These are phyloP conservation scores for Acrocalymma vagum DNA, from an alignment of 2,329 filamentous ascomycete species.

Conservation along the genomic window DNA sequence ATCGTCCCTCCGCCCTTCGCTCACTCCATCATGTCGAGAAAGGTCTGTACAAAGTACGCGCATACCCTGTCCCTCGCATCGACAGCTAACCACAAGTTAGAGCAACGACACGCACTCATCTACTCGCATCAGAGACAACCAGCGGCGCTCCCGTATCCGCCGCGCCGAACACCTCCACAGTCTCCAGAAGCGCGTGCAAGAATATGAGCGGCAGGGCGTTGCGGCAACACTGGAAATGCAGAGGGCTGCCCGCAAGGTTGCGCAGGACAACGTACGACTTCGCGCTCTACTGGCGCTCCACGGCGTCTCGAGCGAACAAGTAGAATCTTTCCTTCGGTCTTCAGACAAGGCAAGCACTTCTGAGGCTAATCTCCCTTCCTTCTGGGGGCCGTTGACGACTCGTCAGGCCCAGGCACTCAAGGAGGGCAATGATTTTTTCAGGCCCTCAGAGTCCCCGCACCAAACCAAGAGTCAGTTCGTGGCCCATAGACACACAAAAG, in stretches of 20 bases:
- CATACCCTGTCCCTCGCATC: too few species aligned
- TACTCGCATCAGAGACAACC: constrained; percentile 74
- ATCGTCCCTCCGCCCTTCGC: too few species aligned
- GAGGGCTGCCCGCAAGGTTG: constrained; percentile 70
- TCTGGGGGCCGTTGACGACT: neutral
- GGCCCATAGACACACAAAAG: constrained; percentile 1
- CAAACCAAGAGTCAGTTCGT: constrained; percentile 1
- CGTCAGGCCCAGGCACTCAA: neutral
- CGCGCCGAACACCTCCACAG: constrained; percentile 75
- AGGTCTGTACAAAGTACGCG: neutral
- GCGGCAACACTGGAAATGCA: constrained; percentile 75
- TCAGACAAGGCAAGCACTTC: constrained; percentile 12
- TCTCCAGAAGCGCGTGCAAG: constrained; percentile 68
- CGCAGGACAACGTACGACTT: constrained; percentile 71
- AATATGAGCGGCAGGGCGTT: constrained; percentile 70
- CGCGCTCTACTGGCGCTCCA: constrained; percentile 61
- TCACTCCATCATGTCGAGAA: too few species aligned
- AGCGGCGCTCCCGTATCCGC: constrained; percentile 74
- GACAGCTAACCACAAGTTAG: constrained; percentile 5
- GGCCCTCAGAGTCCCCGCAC: neutral
- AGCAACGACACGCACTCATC: constrained; percentile 39
- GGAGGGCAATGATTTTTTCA: constrained; percentile 1
- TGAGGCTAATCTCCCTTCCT: neutral
- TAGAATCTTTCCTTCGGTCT: constrained; percentile 27
- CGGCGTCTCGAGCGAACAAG: constrained; percentile 28